Base-by-base conservation (phyloP, 768 basidiomycete species). In the Sarcodon sp. region DNA sequence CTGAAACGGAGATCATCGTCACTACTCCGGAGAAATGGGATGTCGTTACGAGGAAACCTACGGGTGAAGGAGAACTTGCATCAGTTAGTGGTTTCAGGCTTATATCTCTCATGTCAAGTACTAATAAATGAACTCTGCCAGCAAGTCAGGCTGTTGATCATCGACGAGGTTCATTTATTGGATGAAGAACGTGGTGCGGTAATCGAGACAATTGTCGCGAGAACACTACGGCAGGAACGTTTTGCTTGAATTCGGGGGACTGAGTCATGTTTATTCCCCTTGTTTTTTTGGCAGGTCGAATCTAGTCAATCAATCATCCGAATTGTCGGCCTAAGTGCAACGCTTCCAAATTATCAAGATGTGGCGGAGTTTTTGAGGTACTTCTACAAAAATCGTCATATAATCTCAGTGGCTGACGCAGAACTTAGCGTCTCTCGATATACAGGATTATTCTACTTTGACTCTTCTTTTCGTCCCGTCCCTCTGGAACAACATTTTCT, bases 1-100 rank as follows among this genome's bases (percentile, higher is more conserved):
- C 86, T 1, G 80, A 86, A 63, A 98, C 96, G 8, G 94, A 97
- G 59, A 83, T 99, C 41, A 98, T 99, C 50, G 92, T 99, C 6
- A 99, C 96, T 2, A 99, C 96, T 1, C 96, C 96, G 0, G 96
- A 99, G 62, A 99, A 99, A 63, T 99, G 96, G 96, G 96, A 98
- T 55, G 96, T 99, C 0, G 96, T 99, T 3, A 99, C 96, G 7
- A 71, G 96, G 52, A 98, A 96, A 61, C 91, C 94, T 1, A 91
- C 87, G 1, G 92, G 93, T 7, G 96, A 98, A 66, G 94, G 92
- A 10, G 93, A 98, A 61, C 69, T 98, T n/a, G 88, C 88, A 33
- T 84, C 89, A 45, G 93, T 93, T 53, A 48, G 83, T 62, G 6
- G 12, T 39, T 48, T 34, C 12, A 11, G 39, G n/a, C 8, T 16